Evolutionary conservation across 371 early-diverging fungal genomes (phyloP).

Genomic region (Mortierella sp.): DNA sequence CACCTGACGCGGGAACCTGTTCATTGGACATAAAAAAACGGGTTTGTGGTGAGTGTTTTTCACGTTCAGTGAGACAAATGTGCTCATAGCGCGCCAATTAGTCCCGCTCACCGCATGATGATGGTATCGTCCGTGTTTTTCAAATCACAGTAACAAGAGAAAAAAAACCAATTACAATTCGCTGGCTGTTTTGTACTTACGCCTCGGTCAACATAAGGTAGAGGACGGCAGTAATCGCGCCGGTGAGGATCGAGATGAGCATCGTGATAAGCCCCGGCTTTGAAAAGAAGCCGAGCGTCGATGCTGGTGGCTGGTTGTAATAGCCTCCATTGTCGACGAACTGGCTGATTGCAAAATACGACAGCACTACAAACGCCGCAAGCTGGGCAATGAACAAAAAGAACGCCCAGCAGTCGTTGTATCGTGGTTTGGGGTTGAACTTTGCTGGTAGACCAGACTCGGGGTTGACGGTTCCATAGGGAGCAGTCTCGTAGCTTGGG

Average conservation of each 20-base stretch:
- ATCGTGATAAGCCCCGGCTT: conserved; percentile 31
- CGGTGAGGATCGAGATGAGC: conserved; percentile 30
- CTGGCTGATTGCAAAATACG: conserved; percentile 37
- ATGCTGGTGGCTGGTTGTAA: background rate
- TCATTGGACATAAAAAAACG: background rate
- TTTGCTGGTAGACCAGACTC: conserved; percentile 49
- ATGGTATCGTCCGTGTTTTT: background rate
- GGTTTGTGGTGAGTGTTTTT: background rate
- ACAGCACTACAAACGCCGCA: conserved; percentile 59
- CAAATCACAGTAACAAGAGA: background rate
- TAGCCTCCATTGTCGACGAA: conserved; percentile 11
- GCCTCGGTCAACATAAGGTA: conserved; percentile 44
- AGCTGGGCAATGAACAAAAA: conserved; percentile 64
- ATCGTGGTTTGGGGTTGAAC: conserved; percentile 53
- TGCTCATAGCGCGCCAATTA: background rate
- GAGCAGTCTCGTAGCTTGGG: conserved; percentile 39
- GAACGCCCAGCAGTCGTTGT: conserved; percentile 71
- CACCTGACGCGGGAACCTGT: conserved; percentile 44
- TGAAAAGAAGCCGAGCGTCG: conserved; percentile 24
- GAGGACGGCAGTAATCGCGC: conserved; percentile 22
- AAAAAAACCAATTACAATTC: background rate
- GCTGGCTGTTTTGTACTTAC: conserved; percentile 18
- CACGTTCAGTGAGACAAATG: background rate
- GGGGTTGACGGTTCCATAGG: conserved; percentile 40
- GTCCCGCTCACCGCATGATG: background rate